Evolutionary conservation across 768 basidiomycete species (phyloP).

Genomic region (Suillus subaureus): DNA sequence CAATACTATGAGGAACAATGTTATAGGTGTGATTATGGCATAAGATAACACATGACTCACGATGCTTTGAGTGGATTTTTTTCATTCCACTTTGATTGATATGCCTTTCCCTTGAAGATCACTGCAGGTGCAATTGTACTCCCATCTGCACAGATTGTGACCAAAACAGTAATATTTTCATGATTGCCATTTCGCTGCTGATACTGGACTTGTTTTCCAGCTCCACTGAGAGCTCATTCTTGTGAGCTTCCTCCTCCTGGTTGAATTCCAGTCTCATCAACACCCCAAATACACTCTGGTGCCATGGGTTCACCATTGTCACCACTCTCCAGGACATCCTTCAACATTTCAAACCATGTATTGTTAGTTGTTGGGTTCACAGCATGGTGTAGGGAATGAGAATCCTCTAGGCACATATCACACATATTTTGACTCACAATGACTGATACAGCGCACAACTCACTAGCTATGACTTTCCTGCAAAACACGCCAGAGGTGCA

Average conservation of each 20-base stretch:
- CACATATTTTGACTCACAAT: too few relatives aligned
- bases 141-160: constrained; percentile 44
- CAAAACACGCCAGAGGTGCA: too few relatives aligned
- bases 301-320: constrained; percentile 7
- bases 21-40: not conserved
- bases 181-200: constrained; percentile 34
- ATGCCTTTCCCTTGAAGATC: constrained; percentile 36
- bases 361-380: constrained; percentile 39
- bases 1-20: constrained; percentile 24
- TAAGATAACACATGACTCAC: not conserved
- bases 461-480: too few relatives aligned
- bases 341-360: constrained; percentile 27
- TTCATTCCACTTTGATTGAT: constrained; percentile 29
- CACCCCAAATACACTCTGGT: constrained; percentile 13
- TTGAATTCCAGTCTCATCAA: constrained; percentile 19
- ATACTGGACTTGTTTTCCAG: constrained; percentile 29
- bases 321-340: not conserved
- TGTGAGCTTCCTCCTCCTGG: constrained; percentile 1
- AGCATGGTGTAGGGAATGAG: too few relatives aligned
- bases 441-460: too few relatives aligned
- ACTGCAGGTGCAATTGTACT: constrained; percentile 29
- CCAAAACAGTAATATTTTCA: constrained; percentile 44
- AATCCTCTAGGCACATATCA: too few relatives aligned
- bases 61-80: constrained; percentile 22
- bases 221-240: not conserved